Percentiles rank a stretch among this genome's conserved stretches.
Evolutionary conservation across 2,329 filamentous ascomycete genomes (phyloP).

Genomic region (Metarhizium anisopliae): DNA sequence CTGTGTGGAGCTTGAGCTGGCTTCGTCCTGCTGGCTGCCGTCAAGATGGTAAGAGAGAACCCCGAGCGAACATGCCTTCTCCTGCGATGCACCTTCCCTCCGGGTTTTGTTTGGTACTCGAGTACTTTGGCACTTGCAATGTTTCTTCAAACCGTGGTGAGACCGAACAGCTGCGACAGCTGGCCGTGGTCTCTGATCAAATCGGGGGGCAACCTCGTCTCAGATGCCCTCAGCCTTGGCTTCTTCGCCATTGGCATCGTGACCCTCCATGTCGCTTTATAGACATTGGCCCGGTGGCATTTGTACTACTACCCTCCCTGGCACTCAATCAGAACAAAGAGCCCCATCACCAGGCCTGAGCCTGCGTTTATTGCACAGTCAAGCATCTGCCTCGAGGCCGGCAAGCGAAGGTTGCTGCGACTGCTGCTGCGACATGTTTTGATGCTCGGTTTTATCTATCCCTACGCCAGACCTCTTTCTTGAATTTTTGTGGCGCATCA

Average conservation of each 20-base stretch:
- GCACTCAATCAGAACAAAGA: background rate
- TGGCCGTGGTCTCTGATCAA: background rate
- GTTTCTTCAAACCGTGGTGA: background rate
- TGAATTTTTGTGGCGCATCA: background rate
- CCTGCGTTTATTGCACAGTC: background rate
- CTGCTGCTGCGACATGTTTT: background rate
- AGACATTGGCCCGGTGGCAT: background rate
- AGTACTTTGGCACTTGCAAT: background rate
- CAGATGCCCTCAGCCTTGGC: background rate
- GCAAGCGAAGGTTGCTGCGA: background rate
- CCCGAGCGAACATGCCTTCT: background rate
- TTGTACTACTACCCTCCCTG: background rate
- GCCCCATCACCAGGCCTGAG: background rate
- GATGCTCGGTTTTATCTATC: background rate
- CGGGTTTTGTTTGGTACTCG: background rate
- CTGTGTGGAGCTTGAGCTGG: slow-evolving; percentile 5
- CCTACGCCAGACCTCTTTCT: background rate
- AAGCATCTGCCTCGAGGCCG: background rate
- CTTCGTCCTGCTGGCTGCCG: slow-evolving; percentile 3
- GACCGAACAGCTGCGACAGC: background rate
- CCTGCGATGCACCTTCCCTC: slow-evolving; percentile 4
- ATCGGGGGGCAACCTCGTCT: background rate
- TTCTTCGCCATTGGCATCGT: slow-evolving; percentile 1
- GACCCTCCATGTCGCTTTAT: background rate
- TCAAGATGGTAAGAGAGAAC: slow-evolving; percentile 8